A percentile compares a stretch with the other conserved stretches of the same genome.
Conservation (phyloP, 306 rosid genomes). For the Quercus glauca region DNA sequence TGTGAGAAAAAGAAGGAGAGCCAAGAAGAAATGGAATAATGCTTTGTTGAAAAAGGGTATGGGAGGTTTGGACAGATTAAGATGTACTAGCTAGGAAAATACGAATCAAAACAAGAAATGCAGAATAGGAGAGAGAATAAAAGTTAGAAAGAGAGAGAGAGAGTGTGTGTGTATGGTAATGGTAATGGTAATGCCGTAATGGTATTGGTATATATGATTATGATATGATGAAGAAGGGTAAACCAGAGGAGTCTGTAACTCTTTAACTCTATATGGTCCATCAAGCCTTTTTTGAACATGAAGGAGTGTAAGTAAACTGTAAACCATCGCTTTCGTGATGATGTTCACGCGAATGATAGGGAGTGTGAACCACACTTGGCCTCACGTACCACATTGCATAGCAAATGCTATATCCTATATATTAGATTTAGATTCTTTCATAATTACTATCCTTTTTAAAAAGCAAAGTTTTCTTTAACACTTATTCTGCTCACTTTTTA, state of each 20-base stretch:
- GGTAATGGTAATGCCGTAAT: neutral
- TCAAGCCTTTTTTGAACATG: neutral
- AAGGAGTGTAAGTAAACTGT: neutral
- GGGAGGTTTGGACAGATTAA: constrained; percentile 6
- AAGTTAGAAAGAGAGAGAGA: constrained; percentile 20
- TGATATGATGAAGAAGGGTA: constrained; percentile 1
- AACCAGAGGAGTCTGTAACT: neutral
- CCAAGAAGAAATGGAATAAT: constrained; percentile 39
- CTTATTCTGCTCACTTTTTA: neutral
- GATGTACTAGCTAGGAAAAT: constrained; percentile 47
- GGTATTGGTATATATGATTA: too few species aligned
- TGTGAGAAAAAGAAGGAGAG: constrained; percentile 18
- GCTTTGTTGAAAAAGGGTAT: constrained; percentile 22
- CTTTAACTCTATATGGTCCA: neutral
- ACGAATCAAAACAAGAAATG: constrained; percentile 69
- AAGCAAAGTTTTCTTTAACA: neutral
- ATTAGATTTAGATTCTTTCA: neutral
- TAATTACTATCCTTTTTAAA: neutral
- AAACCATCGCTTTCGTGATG: neutral
- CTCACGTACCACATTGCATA: too few species aligned
- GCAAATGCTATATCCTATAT: too few species aligned
- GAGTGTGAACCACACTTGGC: neutral
- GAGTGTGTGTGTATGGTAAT: neutral
- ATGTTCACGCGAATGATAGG: constrained; percentile 9
- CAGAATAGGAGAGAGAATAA: constrained; percentile 68